phyloP scores from a whole-genome alignment of 768 basidiomycete genomes.

The Basidioascus undulatus region DNA sequence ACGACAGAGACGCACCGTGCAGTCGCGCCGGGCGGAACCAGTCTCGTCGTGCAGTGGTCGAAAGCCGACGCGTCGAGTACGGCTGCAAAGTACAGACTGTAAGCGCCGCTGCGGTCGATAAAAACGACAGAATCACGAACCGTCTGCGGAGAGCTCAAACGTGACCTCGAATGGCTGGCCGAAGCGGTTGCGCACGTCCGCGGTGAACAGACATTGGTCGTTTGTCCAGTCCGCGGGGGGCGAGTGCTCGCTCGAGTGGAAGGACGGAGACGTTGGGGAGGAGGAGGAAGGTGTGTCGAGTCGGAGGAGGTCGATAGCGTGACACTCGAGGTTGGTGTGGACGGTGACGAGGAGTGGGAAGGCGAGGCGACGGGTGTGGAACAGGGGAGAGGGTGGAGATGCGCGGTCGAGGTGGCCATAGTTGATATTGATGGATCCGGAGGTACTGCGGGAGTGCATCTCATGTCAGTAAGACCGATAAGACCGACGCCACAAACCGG shows the following conservation, averaged over 20 bases:
- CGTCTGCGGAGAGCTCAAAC: constrained; percentile 41
- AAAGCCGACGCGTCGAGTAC: neutral
- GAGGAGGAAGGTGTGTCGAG: constrained; percentile 20
- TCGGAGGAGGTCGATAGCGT: constrained; percentile 55
- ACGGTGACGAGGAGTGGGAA: constrained; percentile 83
- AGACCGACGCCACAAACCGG: neutral
- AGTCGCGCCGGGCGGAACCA: neutral
- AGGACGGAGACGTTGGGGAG: no score
- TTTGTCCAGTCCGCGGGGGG: no score
- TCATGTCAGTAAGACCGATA: constrained; percentile 7
- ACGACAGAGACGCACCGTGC: neutral
- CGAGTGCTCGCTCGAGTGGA: no score
- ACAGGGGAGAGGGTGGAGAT: constrained; percentile 22
- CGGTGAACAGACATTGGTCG: constrained; percentile 67
- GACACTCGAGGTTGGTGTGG: constrained; percentile 79
- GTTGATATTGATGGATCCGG: constrained; percentile 54
- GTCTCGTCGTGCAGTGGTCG: neutral
- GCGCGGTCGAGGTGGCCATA: constrained; percentile 44
- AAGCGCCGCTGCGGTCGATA: constrained; percentile 2
- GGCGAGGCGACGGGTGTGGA: constrained; percentile 65
- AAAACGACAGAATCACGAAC: constrained; percentile 16
- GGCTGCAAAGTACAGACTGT: neutral
- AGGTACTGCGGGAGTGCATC: constrained; percentile 31
- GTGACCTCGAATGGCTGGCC: constrained; percentile 74
- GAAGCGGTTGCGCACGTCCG: constrained; percentile 81